Percentiles rank a stretch among this genome's conserved stretches.
Conservation (phyloP, 345 rosid genomes). For the Lumnitzera littorea region DNA sequence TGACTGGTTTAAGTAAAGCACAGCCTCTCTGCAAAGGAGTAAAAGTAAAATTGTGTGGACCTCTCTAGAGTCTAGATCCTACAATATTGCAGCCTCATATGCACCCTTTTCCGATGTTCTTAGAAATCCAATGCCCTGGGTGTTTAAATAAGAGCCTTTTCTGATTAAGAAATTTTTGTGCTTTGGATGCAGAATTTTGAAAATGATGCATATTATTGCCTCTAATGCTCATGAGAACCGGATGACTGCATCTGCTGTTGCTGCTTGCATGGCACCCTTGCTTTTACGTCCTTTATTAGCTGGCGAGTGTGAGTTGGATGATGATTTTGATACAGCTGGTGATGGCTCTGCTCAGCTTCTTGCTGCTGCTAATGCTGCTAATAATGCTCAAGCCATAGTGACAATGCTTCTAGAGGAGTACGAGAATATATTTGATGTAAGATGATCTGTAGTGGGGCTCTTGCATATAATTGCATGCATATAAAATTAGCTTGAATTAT, state of each 20-base stretch:
- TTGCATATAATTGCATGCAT: neutral
- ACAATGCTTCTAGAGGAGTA: conserved; percentile 86
- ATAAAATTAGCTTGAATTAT: too few relatives aligned
- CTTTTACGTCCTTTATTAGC: conserved; percentile 90
- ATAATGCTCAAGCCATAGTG: conserved; percentile 86
- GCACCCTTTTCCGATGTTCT: neutral
- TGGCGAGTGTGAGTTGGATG: conserved; percentile 94
- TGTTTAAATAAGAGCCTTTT: neutral
- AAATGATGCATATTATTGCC: conserved; percentile 84
- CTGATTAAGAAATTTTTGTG: neutral
- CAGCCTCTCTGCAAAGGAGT: too few relatives aligned
- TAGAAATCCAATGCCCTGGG: neutral
- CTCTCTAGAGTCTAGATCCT: too few relatives aligned
- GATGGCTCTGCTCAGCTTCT: conserved; percentile 97
- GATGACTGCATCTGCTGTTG: conserved; percentile 94
- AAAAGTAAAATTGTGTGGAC: too few relatives aligned
- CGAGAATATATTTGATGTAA: conserved; percentile 81
- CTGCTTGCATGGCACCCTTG: conserved; percentile 99
- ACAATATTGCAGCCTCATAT: too few relatives aligned
- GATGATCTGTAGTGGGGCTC: conserved; percentile 18
- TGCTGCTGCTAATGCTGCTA: conserved; percentile 99
- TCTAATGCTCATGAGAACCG: conserved; percentile 85
- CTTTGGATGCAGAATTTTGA: conserved; percentile 61
- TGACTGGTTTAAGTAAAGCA: too few relatives aligned
- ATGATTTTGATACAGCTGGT: conserved; percentile 73